Evolutionary conservation across 768 basidiomycete genomes (phyloP).

Genomic region (Tricholoma furcatifolium): DNA sequence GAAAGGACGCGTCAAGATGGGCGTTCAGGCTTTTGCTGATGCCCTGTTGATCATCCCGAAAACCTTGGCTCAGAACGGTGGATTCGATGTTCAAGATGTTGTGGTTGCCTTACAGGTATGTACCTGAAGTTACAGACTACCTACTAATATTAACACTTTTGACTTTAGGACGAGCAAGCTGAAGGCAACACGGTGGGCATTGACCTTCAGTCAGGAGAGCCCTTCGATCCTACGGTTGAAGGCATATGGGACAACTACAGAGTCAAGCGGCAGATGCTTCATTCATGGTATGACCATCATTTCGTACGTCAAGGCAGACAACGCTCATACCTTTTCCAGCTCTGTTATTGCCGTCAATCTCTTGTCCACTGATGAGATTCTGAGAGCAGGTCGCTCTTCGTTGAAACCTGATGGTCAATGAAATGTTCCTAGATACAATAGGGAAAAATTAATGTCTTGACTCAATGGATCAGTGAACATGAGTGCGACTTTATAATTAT

Average conservation of each 20-base stretch:
- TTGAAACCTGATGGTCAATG: conserved; percentile 76
- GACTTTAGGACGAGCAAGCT: conserved; percentile 79
- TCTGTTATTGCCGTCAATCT: conserved; percentile 95
- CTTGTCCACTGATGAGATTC: conserved; percentile 93
- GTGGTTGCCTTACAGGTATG: conserved; percentile 86
- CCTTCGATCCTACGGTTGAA: conserved; percentile 92
- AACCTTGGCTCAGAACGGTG: conserved; percentile 93
- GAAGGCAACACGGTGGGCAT: conserved; percentile 93
- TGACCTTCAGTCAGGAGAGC: conserved; percentile 91
- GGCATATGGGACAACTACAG: conserved; percentile 99
- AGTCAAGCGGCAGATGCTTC: conserved; percentile 98
- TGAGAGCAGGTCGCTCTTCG: conserved; percentile 86
- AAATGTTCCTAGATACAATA: conserved; percentile 3
- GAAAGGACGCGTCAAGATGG: conserved; percentile 95
- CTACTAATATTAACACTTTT: background rate
- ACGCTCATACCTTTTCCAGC: conserved; percentile 39
- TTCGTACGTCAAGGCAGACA: conserved; percentile 5
- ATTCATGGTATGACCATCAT: conserved; percentile 72
- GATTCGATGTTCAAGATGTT: conserved; percentile 94
- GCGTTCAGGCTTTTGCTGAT: conserved; percentile 96
- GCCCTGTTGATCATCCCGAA: conserved; percentile 94
- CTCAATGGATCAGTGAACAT: no score
- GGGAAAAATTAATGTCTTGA: no score
- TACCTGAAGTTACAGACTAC: background rate
- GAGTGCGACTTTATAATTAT: no score